Percentiles rank a stretch among this genome's conserved stretches.
Evolutionary conservation across 2,329 filamentous ascomycete species (phyloP).

Genomic region (Colletotrichum scovillei): DNA sequence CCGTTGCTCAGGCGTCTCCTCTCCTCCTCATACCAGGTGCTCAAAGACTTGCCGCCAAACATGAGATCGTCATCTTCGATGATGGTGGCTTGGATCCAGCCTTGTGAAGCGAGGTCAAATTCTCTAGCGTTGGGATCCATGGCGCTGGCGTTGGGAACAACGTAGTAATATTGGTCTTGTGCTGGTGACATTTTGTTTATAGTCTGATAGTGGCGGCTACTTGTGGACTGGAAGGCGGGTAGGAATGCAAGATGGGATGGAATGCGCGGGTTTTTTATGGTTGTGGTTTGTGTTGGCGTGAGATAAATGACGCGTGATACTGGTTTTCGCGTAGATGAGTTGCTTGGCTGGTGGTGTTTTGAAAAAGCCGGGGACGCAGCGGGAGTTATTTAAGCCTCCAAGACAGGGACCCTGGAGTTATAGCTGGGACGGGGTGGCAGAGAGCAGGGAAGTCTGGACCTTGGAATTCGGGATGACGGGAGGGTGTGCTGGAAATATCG

Average conservation of each 20-base stretch:
- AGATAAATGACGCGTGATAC: conserved; percentile 11
- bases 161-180: conserved; percentile 40
- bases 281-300: conserved; percentile 3
- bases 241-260: conserved; percentile 13
- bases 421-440: conserved; percentile 12
- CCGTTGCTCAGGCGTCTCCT: conserved; percentile 55
- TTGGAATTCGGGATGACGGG: conserved; percentile 22
- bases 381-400: conserved; percentile 26
- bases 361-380: conserved; percentile 25
- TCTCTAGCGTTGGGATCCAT: conserved; percentile 47
- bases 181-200: conserved; percentile 29
- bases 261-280: conserved; percentile 27
- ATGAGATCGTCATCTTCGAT: conserved; percentile 72
- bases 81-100: conserved; percentile 65
- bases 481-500: conserved; percentile 1
- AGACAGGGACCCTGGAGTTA: conserved; percentile 15
- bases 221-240: not conserved
- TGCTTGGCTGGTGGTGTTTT: conserved; percentile 24
- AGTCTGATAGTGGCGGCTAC: conserved; percentile 13
- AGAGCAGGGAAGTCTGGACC: conserved; percentile 32
- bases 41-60: conserved; percentile 70
- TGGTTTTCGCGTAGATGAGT: conserved; percentile 23
- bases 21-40: conserved; percentile 71
- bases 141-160: conserved; percentile 47
- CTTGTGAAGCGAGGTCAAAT: conserved; percentile 47